These are phyloP conservation scores for Lactarius hengduanensis DNA, from an alignment of 768 basidiomycete genomes.

Conservation along the genomic window DNA sequence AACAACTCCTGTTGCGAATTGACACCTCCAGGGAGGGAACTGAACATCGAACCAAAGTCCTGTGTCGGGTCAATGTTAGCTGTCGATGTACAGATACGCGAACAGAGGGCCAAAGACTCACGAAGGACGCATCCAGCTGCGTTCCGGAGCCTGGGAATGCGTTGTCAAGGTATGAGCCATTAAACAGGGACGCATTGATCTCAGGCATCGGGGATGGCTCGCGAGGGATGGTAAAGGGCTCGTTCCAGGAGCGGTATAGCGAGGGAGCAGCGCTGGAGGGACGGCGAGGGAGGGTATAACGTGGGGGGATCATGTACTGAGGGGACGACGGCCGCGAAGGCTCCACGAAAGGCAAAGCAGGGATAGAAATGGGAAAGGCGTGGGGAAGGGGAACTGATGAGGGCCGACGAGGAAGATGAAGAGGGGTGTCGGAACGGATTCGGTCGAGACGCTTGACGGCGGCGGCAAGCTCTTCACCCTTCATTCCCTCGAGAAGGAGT, in stretches of 20 bases:
- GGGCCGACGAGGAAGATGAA: slow-evolving; percentile 25
- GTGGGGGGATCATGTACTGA: slow-evolving; percentile 13
- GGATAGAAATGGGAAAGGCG: slow-evolving; percentile 26
- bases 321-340: slow-evolving; percentile 24
- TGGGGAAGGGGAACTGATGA: slow-evolving; percentile 28
- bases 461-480: slow-evolving; percentile 29
- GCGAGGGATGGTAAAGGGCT: slow-evolving; percentile 23
- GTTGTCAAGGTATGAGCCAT: slow-evolving; percentile 21
- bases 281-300: slow-evolving; percentile 28
- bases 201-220: slow-evolving; percentile 28
- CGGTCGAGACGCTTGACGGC: slow-evolving; percentile 29
- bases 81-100: neutral
- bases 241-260: slow-evolving; percentile 22
- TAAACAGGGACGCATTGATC: slow-evolving; percentile 24
- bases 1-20: slow-evolving; percentile 19
- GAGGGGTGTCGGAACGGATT: slow-evolving; percentile 26
- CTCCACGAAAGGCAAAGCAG: slow-evolving; percentile 24
- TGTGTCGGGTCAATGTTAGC: neutral
- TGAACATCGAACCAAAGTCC: slow-evolving; percentile 26
- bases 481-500: slow-evolving; percentile 29
- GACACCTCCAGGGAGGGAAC: slow-evolving; percentile 16
- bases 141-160: slow-evolving; percentile 18
- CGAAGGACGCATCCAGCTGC: slow-evolving; percentile 25
- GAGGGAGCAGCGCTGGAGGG: slow-evolving; percentile 27
- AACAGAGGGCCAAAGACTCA: slow-evolving; percentile 6